Evolutionary conservation across 2,329 filamentous ascomycete genomes (phyloP), one percentile per base, ranked within the genome.

Genomic region (Ophiostoma perfectum): DNA sequence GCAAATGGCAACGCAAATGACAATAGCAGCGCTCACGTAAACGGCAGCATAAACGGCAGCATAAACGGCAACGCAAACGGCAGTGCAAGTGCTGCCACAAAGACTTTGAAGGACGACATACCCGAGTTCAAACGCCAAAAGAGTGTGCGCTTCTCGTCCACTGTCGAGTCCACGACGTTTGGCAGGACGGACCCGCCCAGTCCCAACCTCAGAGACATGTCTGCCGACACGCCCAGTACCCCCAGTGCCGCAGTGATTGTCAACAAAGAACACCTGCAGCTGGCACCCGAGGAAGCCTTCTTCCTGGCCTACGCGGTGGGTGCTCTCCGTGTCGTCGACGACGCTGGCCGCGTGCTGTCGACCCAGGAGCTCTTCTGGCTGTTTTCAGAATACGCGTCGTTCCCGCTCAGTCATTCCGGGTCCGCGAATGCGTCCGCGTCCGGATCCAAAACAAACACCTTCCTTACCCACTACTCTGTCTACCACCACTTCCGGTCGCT

Each of bases 401-500:
- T 90, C 66, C 90, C 90, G 7, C 83, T 88, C 8, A 80, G 81
- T 11, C n/a, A n/a, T 16, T 6, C 36, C 14, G 36, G 16, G 9
- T 64, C 66, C 14, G 14, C 60, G 78, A 8, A 45, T 45, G 9
- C 42, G 1, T 8, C 66, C 14, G 14, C 60, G 78, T 11, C 8
- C 14, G 9, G 9, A 12, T 8, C 42, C 42, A 45, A 45, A 12
- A 11, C 42, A 45, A 91, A 96, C 74, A 84, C 87, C 0, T 99
- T 99, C 77, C 80, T 98, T 27, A 77, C 97, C 0, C 89, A 92
- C 69, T 99, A 98, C 75, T 88, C 88, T 12, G 92, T 92, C 18
- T 99, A 97, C 77, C 95, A 99, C 76, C 94, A 99, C 77, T 99
- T 97, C 80, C 90, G 95, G 49, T 96, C 93, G 0, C 83, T 98